Conservation (phyloP, 108 stramenopile genomes). For the Nitzschia palea region DNA sequence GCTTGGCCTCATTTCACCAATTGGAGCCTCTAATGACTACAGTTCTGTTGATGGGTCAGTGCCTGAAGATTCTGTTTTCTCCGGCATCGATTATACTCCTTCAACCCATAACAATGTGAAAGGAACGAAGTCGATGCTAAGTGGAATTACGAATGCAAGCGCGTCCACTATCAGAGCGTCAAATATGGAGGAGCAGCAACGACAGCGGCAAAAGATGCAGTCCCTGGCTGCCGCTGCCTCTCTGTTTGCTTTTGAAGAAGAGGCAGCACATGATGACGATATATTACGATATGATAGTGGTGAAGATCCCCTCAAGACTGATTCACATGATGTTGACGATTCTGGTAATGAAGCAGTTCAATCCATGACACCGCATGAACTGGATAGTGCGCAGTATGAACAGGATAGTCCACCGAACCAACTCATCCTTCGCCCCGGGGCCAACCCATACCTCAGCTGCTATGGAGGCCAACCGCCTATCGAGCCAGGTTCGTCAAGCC, state of each 20-base stretch:
- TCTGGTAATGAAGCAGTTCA: background rate
- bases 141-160: constrained; percentile 22
- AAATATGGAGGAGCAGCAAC: constrained; percentile 8
- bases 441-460: background rate
- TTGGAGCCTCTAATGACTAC: constrained; percentile 9
- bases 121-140: constrained; percentile 13
- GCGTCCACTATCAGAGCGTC: constrained; percentile 26
- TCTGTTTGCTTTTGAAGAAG: constrained; percentile 35
- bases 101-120: background rate
- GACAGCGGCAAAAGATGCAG: background rate
- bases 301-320: background rate
- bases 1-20: background rate
- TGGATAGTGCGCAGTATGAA: too few relatives aligned
- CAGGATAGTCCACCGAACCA: too few relatives aligned
- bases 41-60: constrained; percentile 17
- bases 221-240: constrained; percentile 4
- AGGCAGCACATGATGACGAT: constrained; percentile 7
- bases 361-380: background rate
- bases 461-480: background rate
- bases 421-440: too few relatives aligned
- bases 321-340: background rate
- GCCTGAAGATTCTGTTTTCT: constrained; percentile 22
- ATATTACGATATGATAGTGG: background rate
- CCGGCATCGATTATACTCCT: background rate
- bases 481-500: constrained; percentile 1